Evolutionary conservation across 257 asterid species (phyloP).

Genomic region (Capsicum baccatum): DNA sequence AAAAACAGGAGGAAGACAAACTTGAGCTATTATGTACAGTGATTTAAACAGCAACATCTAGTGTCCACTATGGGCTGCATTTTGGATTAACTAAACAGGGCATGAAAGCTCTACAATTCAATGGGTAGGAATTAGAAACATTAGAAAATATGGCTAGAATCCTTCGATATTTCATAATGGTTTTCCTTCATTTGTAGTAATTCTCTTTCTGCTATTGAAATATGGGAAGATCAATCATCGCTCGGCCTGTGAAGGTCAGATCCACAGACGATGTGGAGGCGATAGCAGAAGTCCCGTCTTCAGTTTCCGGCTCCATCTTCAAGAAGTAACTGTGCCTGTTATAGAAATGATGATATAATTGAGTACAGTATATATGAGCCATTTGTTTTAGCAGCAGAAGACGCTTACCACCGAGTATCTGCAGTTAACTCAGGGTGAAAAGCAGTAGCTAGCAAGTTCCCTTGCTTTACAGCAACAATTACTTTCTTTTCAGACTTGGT

Average conservation of each 20-base stretch:
- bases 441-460: constrained; percentile 93
- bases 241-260: background rate
- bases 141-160: background rate
- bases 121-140: background rate
- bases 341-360: background rate
- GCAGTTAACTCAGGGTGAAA: constrained; percentile 97
- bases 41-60: background rate
- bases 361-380: constrained; percentile 53
- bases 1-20: background rate
- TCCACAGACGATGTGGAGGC: constrained; percentile 32
- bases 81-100: background rate
- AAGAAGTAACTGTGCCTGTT: constrained; percentile 30
- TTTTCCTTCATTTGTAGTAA: background rate
- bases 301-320: constrained; percentile 56
- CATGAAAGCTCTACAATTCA: too few relatives aligned
- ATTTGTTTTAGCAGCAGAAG: constrained; percentile 29
- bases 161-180: background rate
- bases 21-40: background rate
- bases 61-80: background rate
- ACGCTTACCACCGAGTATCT: constrained; percentile 70
- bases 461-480: constrained; percentile 97
- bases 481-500: constrained; percentile 54
- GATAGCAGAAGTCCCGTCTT: constrained; percentile 57
- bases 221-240: constrained; percentile 24
- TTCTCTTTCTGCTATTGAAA: constrained; percentile 17